Base-by-base conservation (phyloP, 2,329 filamentous ascomycete genomes). In the Cryphonectria carpinicola region DNA sequence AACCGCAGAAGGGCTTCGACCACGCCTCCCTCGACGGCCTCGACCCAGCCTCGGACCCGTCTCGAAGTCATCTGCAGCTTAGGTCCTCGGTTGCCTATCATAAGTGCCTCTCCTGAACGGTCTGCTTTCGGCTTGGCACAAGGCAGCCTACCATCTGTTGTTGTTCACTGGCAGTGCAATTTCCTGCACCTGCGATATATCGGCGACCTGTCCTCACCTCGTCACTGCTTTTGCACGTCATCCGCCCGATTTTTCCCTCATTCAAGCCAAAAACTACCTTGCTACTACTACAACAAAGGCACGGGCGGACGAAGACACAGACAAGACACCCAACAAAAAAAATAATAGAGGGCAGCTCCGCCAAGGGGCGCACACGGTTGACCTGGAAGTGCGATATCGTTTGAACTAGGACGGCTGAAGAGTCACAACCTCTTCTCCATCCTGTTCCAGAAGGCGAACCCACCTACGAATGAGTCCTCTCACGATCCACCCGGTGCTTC, bases 391-490 rank as follows among this genome's bases (percentile, higher is more conserved):
- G 52, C 63, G 11, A 61, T 35, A 49, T 58, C 46, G 72, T 72
- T 72, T 73, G 78, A 79, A 79, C 78, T 78, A 78, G 78, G 78
- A 72, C 76, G 78, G 78, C 74, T 72, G 79, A 82, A 82, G 84
- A 86, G 83, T 85, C 80, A 84, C 80, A 35, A 46, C 43, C 63
- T 49, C 63, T 82, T 83, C 81, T 85, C 81, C 80, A 78, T 77
- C 80, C 80, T 82, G 77, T 81, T 81, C 80, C 28, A 75, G 78
- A 82, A 46, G 75, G 77, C 76, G 76, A 73, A 77, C 74, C 68
- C 71, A 74, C 71, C 74, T 75, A 77, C 81, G 81, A 78, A 84
- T 83, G 82, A 80, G 80, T 77, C 80, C 80, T 76, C 77, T 74
- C 74, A 75, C 76, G 77, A 78, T 76, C 74, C 74, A 76, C 77